Percentiles rank a stretch among this genome's conserved stretches.
Evolutionary conservation across 2,329 filamentous ascomycete species (phyloP).

Genomic region (Exophiala aquamarina): DNA sequence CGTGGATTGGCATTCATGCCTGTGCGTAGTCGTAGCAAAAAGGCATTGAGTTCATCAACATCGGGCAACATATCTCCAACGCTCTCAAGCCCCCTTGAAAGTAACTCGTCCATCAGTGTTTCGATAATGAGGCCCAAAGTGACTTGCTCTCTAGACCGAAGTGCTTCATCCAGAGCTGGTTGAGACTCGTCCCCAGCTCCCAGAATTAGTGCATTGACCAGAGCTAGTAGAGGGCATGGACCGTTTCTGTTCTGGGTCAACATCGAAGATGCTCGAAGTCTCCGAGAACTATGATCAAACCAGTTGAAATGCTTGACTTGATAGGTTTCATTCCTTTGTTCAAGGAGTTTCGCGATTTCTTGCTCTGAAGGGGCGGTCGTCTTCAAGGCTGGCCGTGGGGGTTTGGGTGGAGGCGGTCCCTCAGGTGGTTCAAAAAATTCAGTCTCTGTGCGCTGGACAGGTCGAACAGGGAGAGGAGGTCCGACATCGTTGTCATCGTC

Average conservation of each 20-base stretch:
- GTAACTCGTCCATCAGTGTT: constrained; percentile 89
- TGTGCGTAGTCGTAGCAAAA: constrained; percentile 84
- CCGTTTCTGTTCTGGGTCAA: constrained; percentile 92
- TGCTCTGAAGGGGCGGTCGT: constrained; percentile 27
- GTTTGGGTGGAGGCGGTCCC: constrained; percentile 20
- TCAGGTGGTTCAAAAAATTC: constrained; percentile 18
- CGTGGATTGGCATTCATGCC: constrained; percentile 98
- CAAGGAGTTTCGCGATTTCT: constrained; percentile 36
- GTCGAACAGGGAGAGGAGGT: constrained; percentile 17
- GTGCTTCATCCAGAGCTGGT: constrained; percentile 73
- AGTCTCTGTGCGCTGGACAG: constrained; percentile 9
- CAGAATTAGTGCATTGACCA: constrained; percentile 88
- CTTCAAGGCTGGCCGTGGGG: constrained; percentile 15
- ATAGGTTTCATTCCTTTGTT: constrained; percentile 72
- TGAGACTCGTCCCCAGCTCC: constrained; percentile 68
- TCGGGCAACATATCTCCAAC: constrained; percentile 67
- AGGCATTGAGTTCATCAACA: constrained; percentile 81
- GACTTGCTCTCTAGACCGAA: constrained; percentile 81
- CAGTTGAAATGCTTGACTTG: constrained; percentile 90
- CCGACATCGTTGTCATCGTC: constrained; percentile 22
- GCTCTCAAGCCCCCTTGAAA: constrained; percentile 68
- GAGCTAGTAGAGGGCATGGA: constrained; percentile 85
- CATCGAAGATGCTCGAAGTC: constrained; percentile 76
- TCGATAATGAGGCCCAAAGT: constrained; percentile 82
- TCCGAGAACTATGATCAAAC: constrained; percentile 66